Percentiles rank a stretch among this genome's conserved stretches.
Evolutionary conservation across 2,329 filamentous ascomycete genomes (phyloP).

Genomic region (Raffaelea albimanens): DNA sequence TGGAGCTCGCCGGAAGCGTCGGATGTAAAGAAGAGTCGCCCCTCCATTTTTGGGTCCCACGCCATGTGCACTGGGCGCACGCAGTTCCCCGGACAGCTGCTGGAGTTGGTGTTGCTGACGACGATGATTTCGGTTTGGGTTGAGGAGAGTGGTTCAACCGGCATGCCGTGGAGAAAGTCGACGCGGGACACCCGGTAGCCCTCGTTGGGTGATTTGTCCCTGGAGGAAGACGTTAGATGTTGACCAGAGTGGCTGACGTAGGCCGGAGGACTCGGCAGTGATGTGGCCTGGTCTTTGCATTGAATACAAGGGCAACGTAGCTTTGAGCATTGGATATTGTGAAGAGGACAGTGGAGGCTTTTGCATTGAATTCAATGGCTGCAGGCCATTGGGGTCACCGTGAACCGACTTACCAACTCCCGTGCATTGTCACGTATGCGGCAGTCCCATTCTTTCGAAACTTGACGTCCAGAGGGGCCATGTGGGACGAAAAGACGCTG

Average conservation of each 20-base stretch:
- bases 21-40: conserved; percentile 40
- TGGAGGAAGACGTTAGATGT: background rate
- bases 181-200: conserved; percentile 31
- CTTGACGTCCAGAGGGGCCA: conserved; percentile 55
- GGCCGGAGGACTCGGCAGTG: no score
- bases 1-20: conserved; percentile 44
- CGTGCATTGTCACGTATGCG: conserved; percentile 55
- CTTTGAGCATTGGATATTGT: no score
- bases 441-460: conserved; percentile 45
- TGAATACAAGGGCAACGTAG: no score
- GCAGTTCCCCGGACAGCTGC: conserved; percentile 4
- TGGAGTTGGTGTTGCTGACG: conserved; percentile 37
- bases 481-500: conserved; percentile 44
- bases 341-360: no score
- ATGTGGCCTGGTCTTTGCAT: no score
- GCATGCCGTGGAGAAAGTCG: conserved; percentile 25
- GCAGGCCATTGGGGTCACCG: no score
- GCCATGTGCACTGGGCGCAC: conserved; percentile 7
- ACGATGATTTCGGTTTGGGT: conserved; percentile 34
- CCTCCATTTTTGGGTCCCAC: conserved; percentile 5
- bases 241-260: no score
- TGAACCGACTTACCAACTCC: conserved; percentile 36
- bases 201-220: conserved; percentile 21
- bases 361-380: no score
- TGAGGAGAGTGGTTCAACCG: conserved; percentile 23